Conservation (phyloP, 176 grass and related monocot genomes). For the Alloteropsis semialata region DNA sequence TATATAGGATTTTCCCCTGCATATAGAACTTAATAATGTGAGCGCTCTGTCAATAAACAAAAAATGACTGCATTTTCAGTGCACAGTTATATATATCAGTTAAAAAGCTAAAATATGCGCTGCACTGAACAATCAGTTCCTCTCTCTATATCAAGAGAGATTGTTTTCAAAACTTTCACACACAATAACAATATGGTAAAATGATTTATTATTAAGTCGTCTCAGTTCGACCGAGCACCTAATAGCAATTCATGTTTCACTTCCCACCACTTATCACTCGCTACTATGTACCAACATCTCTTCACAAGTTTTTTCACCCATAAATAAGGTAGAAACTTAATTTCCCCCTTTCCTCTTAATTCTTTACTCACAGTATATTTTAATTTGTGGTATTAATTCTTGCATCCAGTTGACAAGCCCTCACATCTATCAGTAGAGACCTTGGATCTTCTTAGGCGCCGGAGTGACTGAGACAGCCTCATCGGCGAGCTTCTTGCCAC, state of each 20-base stretch:
- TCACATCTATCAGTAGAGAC: constrained; percentile 57
- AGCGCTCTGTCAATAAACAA: neutral
- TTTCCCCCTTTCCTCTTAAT: neutral
- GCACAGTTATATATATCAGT: neutral
- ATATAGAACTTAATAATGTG: neutral
- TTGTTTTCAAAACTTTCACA: neutral
- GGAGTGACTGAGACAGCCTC: constrained; percentile 35
- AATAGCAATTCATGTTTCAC: constrained; percentile 20
- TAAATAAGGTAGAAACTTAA: neutral
- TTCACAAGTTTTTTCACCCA: constrained; percentile 19
- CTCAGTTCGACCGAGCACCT: neutral
- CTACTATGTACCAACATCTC: constrained; percentile 23
- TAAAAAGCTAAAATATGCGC: neutral
- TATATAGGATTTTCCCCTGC: neutral
- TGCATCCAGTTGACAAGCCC: neutral
- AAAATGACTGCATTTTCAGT: neutral
- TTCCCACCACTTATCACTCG: neutral
- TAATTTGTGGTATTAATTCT: neutral
- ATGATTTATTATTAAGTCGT: constrained; percentile 35
- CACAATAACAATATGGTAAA: neutral
- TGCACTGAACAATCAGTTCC: neutral
- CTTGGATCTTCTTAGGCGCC: constrained; percentile 56
- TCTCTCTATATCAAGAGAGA: neutral
- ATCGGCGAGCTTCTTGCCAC: constrained; percentile 47
- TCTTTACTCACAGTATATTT: constrained; percentile 19